A percentile compares a stretch with the other conserved stretches of the same genome.
Evolutionary conservation across 2,329 filamentous ascomycete genomes (phyloP).

Genomic region (Talaromyces albobiverticillius): DNA sequence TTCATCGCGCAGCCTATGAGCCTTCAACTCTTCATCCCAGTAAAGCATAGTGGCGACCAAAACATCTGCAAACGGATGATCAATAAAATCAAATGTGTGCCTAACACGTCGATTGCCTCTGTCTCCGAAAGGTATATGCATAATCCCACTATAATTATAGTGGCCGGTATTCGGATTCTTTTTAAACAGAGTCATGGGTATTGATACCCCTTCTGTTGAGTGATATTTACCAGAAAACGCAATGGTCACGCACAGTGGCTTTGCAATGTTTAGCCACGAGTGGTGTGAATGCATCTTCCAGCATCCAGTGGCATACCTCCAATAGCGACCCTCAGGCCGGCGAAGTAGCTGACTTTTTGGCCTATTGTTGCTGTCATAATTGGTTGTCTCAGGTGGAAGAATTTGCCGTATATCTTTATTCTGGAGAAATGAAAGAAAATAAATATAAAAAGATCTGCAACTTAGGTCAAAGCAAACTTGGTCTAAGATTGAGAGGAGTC

Average conservation of each 20-base stretch:
- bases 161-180: too few relatives aligned
- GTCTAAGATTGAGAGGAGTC: background rate
- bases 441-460: background rate
- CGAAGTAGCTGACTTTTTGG: constrained; percentile 1
- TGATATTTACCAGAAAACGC: too few relatives aligned
- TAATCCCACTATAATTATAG: background rate
- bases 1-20: background rate
- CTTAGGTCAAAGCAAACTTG: background rate
- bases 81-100: background rate
- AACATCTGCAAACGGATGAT: background rate
- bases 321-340: background rate
- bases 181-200: too few relatives aligned
- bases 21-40: background rate
- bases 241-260: too few relatives aligned
- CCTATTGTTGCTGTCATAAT: background rate
- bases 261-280: too few relatives aligned
- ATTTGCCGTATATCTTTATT: background rate
- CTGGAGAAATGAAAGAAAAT: background rate
- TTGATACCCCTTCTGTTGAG: too few relatives aligned
- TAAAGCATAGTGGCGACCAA: background rate
- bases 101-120: background rate
- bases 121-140: too few relatives aligned
- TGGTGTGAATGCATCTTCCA: too few relatives aligned
- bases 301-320: too few relatives aligned
- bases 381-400: background rate